phyloP scores from a whole-genome alignment of 805 yeast species.

The Sungouiella thailandica region DNA sequence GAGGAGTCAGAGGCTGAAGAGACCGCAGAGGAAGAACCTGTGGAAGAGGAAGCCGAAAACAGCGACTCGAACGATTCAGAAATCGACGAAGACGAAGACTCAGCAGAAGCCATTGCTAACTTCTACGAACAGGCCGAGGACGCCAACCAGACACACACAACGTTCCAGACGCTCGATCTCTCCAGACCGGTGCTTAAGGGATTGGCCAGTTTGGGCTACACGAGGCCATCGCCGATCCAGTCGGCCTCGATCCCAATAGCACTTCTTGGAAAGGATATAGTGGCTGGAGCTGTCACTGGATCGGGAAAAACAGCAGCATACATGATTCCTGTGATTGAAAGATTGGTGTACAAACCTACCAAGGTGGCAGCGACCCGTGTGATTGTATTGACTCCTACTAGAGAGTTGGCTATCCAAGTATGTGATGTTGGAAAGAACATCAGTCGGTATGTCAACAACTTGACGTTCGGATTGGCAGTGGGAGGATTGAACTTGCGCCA shows the following conservation, averaged over 20 bases:
- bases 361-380: slow-evolving; percentile 87
- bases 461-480: slow-evolving; percentile 91
- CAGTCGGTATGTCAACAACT: slow-evolving; percentile 66
- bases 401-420: slow-evolving; percentile 97
- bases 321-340: slow-evolving; percentile 91
- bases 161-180: slow-evolving; percentile 72
- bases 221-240: slow-evolving; percentile 92
- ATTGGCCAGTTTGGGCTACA: slow-evolving; percentile 71
- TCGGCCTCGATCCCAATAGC: slow-evolving; percentile 92
- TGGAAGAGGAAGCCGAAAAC: slow-evolving; percentile 15
- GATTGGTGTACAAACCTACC: slow-evolving; percentile 83
- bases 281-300: slow-evolving; percentile 99
- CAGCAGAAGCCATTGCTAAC: slow-evolving; percentile 77
- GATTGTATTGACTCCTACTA: slow-evolving; percentile 87
- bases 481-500: slow-evolving; percentile 96
- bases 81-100: slow-evolving; percentile 42
- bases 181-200: slow-evolving; percentile 91
- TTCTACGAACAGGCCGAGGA: slow-evolving; percentile 50
- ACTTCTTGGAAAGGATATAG: slow-evolving; percentile 88
- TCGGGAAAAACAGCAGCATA: slow-evolving; percentile 99
- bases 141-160: slow-evolving; percentile 46
- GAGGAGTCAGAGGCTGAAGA: slow-evolving; percentile 5
- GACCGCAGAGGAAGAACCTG: slow-evolving; percentile 16
- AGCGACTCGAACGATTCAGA: slow-evolving; percentile 11
- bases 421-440: slow-evolving; percentile 87